Evolutionary conservation across 78 protist species (phyloP), one percentile per base, ranked within the genome.

Genomic region (Protostelium mycophagum): DNA sequence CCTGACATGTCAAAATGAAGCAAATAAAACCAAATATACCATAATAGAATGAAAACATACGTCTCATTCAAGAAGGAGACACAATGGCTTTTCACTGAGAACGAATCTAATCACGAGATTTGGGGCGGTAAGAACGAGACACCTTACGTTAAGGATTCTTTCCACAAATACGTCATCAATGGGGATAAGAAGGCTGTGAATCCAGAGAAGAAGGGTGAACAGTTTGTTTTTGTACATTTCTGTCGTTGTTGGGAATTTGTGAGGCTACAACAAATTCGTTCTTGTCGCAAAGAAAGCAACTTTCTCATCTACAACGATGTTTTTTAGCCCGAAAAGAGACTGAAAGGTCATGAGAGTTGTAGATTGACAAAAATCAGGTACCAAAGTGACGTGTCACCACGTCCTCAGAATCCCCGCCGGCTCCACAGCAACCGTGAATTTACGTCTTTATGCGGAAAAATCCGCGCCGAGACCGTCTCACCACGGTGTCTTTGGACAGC

Each of bases 41-140:
- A 1, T 23, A 37, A 10, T 84, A 90, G 28, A 1, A 38, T 1
- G 35, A 28, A 9, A n/a, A 1, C 23, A 86, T 38, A 0, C n/a
- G n/a, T n/a, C 29, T 34, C 28, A 0, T 36, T 0, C 38, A 88
- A 73, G 88, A 37, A 35, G 94, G 85, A 28, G 36, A 0, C 5
- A 29, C 25, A 89, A 0, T 93, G 85, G 38, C 36, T 96, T 25
- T 96, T 96, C 91, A 96, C 97, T 36, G 95, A 94, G 29, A 96
- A 96, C 86, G 93, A 90, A 23, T 93, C 94, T n/a, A 96, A 96
- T 63, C 73, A 51, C 73, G 73, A 51, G 73, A 51, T 51, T 51
- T 51, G 73, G 73, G 73, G 73, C 16, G 73, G 73, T 51, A 51
- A 51, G 73, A 94, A 94, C 87, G 0, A 9, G 1, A 28, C 63